Base-by-base conservation (phyloP, 1,284 basidiomycete genomes). In the Ganoderma multipileum region DNA sequence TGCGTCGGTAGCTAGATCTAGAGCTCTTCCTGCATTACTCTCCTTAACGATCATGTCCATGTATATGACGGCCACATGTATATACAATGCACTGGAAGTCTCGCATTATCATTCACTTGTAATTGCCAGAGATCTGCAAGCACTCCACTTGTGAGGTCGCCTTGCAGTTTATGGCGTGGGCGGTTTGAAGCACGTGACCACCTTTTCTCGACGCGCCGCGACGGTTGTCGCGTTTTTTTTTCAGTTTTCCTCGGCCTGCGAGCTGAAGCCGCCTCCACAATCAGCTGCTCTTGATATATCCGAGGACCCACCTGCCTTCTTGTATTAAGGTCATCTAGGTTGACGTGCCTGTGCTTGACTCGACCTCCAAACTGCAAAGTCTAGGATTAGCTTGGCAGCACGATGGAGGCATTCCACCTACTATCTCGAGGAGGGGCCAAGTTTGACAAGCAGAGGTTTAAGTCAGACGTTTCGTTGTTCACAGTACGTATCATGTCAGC, bases 401-500 rank as follows among this genome's bases (percentile, higher is more conserved):
- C n/a, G 23, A 78, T 78, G 77, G 76, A 78, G 52, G 75, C 75
- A 5, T 78, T 79, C 54, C 78, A 77, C 55, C 52, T 79, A 41
- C 74, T 79, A 18, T 78, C 78, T 7, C 76, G 78, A 23, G 75
- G 75, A 63, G 75, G 75, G 5, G 73, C 66, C 1, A 72, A 67
- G 66, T 73, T 73, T 36, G 68, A 73, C 68, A 73, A 73, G 92
- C 23, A 93, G 93, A 59, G 92, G 93, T 73, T 73, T 58, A 68
- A 70, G 44, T 14, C 85, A 85, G 14, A 86, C 82, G 67, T 95
- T 23, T 80, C 87, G 36, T 81, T 95, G 4, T 97, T 98, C 81
- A 84, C 85, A 70, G 92, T 93, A 74, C 42, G 85, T 74, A 38
- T 9, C 28, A 9, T 16, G 16, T 0, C 28, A 38, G 16, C 23